Evolutionary conservation across 768 basidiomycete genomes (phyloP).

Genomic region (Pleurotus giganteus): DNA sequence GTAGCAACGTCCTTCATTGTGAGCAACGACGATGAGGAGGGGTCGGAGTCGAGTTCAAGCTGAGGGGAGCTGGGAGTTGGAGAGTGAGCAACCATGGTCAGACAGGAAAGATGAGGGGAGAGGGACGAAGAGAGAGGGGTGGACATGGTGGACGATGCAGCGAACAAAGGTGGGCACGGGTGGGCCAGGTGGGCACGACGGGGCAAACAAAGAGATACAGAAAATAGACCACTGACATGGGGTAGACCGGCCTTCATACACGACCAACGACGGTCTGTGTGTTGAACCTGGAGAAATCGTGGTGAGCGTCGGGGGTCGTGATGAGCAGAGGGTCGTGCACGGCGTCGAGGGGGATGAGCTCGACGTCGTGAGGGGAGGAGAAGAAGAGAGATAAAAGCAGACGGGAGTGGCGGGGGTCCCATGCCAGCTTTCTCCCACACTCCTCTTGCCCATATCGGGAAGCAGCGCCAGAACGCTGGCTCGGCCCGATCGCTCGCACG

Average conservation of each 20-base stretch:
- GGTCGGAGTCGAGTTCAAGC: conserved; percentile 32
- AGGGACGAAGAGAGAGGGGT: conserved; percentile 7
- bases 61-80: conserved; percentile 17
- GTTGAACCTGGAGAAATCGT: conserved; percentile 32
- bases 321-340: conserved; percentile 24
- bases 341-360: conserved; percentile 37
- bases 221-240: conserved; percentile 10
- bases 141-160: conserved; percentile 16
- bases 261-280: conserved; percentile 37
- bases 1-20: conserved; percentile 79
- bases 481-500: conserved; percentile 10
- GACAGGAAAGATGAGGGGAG: conserved; percentile 1
- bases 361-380: conserved; percentile 28
- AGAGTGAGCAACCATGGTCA: not conserved
- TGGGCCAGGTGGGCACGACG: conserved; percentile 12
- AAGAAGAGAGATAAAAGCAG: conserved; percentile 2
- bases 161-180: conserved; percentile 10
- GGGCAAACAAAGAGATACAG: conserved; percentile 5
- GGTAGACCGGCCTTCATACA: conserved; percentile 30
- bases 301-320: conserved; percentile 45
- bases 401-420: conserved; percentile 6
- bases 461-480: not conserved
- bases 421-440: not conserved
- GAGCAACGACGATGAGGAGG: conserved; percentile 28
- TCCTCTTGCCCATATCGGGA: not conserved